Conservation (phyloP, 2,329 filamentous ascomycete species). For the Pseudogymnoascus sp. region DNA sequence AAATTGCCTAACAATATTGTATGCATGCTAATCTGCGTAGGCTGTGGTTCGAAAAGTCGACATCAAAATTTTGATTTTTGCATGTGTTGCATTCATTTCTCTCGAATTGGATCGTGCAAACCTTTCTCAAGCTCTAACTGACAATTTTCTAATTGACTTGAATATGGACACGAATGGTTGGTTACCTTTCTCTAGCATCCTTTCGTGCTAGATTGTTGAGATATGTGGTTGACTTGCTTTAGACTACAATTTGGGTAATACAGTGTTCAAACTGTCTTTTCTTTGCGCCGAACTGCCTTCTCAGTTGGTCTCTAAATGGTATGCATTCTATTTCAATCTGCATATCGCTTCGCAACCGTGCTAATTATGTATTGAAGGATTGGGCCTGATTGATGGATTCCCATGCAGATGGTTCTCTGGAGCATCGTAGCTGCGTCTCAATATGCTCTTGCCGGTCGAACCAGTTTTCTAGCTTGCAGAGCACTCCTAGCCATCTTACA, state of each 20-base stretch:
- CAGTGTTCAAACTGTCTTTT: slow-evolving; percentile 32
- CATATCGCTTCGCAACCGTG: slow-evolving; percentile 48
- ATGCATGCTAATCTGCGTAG: slow-evolving; percentile 6
- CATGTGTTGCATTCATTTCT: slow-evolving; percentile 50
- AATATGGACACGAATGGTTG: slow-evolving; percentile 37
- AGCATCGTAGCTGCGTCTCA: slow-evolving; percentile 47
- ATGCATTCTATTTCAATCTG: slow-evolving; percentile 44
- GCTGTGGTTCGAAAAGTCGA: slow-evolving; percentile 25
- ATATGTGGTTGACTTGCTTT: slow-evolving; percentile 5
- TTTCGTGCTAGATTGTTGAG: background rate
- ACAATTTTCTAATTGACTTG: slow-evolving; percentile 52
- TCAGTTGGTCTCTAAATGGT: slow-evolving; percentile 39
- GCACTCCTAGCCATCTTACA: slow-evolving; percentile 21
- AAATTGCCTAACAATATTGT: background rate
- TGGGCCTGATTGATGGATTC: slow-evolving; percentile 44
- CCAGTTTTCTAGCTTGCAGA: slow-evolving; percentile 26
- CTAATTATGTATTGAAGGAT: slow-evolving; percentile 44
- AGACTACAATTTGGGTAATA: slow-evolving; percentile 41
- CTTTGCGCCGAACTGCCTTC: slow-evolving; percentile 48
- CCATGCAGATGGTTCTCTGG: slow-evolving; percentile 45
- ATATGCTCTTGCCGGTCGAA: slow-evolving; percentile 29
- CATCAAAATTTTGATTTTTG: slow-evolving; percentile 27
- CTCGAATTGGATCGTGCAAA: slow-evolving; percentile 55
- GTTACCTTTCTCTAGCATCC: background rate
- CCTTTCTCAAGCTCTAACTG: slow-evolving; percentile 49